These are phyloP conservation scores for Lepidium didymum DNA, from an alignment of 345 rosid species.

Conservation along the genomic window DNA sequence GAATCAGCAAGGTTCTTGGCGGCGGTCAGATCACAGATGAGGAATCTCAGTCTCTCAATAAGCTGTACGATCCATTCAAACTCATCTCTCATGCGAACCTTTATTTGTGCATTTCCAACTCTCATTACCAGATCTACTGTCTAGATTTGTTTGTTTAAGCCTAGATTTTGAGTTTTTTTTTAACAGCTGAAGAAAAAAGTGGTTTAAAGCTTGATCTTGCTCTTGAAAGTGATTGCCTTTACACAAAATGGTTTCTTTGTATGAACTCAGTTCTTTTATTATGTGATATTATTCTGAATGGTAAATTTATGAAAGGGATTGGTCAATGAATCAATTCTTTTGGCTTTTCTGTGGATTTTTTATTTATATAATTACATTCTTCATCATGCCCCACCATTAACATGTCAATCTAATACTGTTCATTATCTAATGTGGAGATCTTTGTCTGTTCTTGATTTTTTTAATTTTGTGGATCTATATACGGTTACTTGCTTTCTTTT, in stretches of 20 bases:
- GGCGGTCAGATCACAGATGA: constrained; percentile 83
- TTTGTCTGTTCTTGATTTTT: background rate
- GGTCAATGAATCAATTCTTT: constrained; percentile 12
- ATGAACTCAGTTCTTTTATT: background rate
- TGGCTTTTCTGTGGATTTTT: background rate
- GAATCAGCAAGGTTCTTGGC: constrained; percentile 64
- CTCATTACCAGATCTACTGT: background rate
- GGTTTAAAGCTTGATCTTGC: constrained; percentile 3
- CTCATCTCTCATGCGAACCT: background rate
- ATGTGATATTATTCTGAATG: background rate
- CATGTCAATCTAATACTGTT: constrained; percentile 16
- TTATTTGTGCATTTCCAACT: background rate
- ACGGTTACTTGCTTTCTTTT: background rate
- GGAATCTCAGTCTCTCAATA: constrained; percentile 62
- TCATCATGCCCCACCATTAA: constrained; percentile 25
- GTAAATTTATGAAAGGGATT: constrained; percentile 19
- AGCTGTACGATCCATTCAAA: constrained; percentile 40
- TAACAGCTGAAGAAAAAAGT: background rate
- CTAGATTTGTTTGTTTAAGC: background rate
- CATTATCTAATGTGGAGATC: background rate
- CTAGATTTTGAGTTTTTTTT: background rate
- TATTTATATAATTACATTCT: background rate
- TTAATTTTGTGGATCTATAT: background rate
- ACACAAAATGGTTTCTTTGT: background rate
- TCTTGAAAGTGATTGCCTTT: background rate